These are phyloP conservation scores for Ziziphus jujuba DNA, from an alignment of 306 rosid species.

Conservation along the genomic window DNA sequence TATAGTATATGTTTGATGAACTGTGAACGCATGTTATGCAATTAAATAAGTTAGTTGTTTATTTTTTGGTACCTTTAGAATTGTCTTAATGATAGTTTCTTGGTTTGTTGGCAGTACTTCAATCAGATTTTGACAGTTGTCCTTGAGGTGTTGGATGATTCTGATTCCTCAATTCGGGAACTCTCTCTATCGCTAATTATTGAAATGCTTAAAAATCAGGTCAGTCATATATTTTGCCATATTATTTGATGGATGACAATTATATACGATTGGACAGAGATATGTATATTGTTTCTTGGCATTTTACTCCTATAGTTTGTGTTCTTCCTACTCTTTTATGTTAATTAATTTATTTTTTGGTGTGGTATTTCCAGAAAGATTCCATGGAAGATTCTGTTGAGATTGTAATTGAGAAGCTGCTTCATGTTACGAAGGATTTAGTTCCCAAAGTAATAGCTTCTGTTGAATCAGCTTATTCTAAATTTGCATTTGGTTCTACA, in stretches of 20 bases:
- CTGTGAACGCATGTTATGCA: neutral
- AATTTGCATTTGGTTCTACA: slow-evolving; percentile 13
- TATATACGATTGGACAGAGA: neutral
- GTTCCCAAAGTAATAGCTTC: slow-evolving; percentile 67
- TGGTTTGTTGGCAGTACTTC: slow-evolving; percentile 73
- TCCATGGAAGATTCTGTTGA: slow-evolving; percentile 94
- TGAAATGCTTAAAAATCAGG: slow-evolving; percentile 98
- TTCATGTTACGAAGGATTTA: slow-evolving; percentile 72
- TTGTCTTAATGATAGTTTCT: slow-evolving; percentile 33
- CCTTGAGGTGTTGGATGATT: slow-evolving; percentile 93
- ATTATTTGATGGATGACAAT: neutral
- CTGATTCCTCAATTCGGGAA: slow-evolving; percentile 78
- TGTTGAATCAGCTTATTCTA: neutral
- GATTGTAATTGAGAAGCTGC: slow-evolving; percentile 91
- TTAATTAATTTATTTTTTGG: neutral
- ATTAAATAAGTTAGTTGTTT: neutral
- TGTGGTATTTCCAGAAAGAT: slow-evolving; percentile 59
- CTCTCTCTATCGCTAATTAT: slow-evolving; percentile 70
- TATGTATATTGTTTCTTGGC: neutral
- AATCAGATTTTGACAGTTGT: slow-evolving; percentile 90
- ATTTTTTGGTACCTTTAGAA: slow-evolving; percentile 4
- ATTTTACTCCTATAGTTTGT: neutral
- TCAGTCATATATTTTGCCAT: slow-evolving; percentile 9
- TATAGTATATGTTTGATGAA: too few species aligned
- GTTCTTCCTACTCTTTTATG: slow-evolving; percentile 4